Evolutionary conservation across 176 grass and related monocot genomes (phyloP).

Genomic region (Puya raimondii): DNA sequence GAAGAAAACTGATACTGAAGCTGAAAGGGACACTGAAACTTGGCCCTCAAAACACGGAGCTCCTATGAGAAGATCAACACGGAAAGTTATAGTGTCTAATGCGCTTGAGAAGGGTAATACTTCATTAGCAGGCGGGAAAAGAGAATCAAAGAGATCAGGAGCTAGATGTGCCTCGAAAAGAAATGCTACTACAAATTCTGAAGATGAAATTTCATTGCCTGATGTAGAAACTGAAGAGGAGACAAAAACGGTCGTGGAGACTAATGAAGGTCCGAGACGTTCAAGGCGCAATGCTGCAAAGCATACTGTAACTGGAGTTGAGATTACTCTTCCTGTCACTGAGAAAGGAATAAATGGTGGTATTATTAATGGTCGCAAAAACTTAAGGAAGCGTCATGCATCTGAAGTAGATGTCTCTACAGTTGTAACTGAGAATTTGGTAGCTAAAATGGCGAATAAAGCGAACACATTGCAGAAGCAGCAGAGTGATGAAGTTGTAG

Average conservation of each 20-base stretch:
- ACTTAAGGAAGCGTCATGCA: constrained; percentile 5
- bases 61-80: constrained; percentile 10
- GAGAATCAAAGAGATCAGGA: neutral
- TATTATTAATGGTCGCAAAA: neutral
- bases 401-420: neutral
- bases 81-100: constrained; percentile 11
- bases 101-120: constrained; percentile 9
- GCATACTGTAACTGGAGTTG: neutral
- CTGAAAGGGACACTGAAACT: neutral
- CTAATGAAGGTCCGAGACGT: neutral
- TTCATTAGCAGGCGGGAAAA: neutral
- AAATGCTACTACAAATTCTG: constrained; percentile 2
- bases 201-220: constrained; percentile 2
- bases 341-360: neutral
- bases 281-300: constrained; percentile 7
- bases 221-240: neutral
- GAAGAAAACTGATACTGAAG: neutral
- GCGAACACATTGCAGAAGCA: constrained; percentile 2
- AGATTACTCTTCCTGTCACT: neutral
- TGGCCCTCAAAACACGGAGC: neutral
- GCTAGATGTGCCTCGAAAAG: neutral
- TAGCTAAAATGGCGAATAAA: neutral
- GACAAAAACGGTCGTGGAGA: neutral
- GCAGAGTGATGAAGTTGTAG: neutral
- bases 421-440: neutral